A percentile compares a stretch with the other conserved stretches of the same genome.
These are phyloP conservation scores for Pseudoneurospora amorphoporcata DNA, from an alignment of 495 filamentous ascomycete genomes.

Conservation along the genomic window DNA sequence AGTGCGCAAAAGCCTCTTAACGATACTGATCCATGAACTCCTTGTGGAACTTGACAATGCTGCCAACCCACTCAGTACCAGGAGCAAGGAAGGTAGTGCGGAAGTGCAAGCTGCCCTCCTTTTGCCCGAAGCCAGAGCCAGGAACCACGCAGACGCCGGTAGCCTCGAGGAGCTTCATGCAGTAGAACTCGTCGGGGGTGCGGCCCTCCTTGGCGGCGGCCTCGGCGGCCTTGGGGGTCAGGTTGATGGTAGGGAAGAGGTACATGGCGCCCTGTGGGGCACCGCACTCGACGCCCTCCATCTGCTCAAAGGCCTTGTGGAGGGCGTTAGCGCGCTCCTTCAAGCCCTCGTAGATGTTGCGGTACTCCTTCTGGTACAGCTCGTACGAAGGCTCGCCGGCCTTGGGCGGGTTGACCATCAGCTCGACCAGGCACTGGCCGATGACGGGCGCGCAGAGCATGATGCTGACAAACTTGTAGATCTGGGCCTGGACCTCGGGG, in stretches of 20 bases:
- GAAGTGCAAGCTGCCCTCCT: constrained; percentile 84
- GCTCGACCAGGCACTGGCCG: constrained; percentile 88
- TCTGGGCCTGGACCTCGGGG: constrained; percentile 73
- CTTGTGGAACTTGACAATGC: constrained; percentile 79
- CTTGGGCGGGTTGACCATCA: constrained; percentile 92
- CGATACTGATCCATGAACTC: constrained; percentile 82
- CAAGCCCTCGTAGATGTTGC: constrained; percentile 64
- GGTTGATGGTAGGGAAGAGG: constrained; percentile 85
- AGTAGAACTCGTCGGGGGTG: constrained; percentile 87
- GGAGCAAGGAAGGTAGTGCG: constrained; percentile 94
- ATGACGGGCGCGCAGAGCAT: constrained; percentile 90
- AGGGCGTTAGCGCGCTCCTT: constrained; percentile 70
- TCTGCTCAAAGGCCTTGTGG: constrained; percentile 78
- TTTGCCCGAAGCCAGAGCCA: constrained; percentile 88
- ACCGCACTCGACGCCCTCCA: constrained; percentile 92
- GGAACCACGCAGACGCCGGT: constrained; percentile 95
- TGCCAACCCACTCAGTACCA: constrained; percentile 87
- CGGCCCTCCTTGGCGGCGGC: constrained; percentile 65
- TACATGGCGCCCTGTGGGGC: constrained; percentile 91
- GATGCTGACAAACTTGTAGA: constrained; percentile 98
- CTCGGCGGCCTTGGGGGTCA: constrained; percentile 63
- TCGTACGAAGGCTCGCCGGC: constrained; percentile 70
- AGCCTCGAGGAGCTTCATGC: constrained; percentile 75
- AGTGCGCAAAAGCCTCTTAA: constrained; percentile 7
- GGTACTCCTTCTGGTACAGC: constrained; percentile 76